Conservation (phyloP, 164 flowering plant genomes). For the Stephania yunnanensis region DNA sequence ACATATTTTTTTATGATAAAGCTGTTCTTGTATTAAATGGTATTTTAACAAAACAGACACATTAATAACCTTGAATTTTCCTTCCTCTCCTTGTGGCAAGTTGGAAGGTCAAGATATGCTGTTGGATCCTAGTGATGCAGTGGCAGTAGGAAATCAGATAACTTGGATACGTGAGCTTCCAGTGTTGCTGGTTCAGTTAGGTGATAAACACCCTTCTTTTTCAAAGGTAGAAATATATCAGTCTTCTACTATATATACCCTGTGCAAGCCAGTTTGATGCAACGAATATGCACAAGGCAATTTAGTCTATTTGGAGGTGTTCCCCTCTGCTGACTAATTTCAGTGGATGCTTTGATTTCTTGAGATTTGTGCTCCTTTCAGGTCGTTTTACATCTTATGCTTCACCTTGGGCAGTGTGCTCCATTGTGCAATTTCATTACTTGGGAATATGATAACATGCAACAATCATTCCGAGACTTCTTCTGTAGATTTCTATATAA, state of each 20-base stretch:
- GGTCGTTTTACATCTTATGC: constrained; percentile 64
- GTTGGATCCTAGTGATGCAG: constrained; percentile 38
- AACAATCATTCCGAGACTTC: constrained; percentile 37
- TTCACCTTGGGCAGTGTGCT: constrained; percentile 59
- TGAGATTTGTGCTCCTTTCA: constrained; percentile 21
- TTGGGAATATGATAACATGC: constrained; percentile 54
- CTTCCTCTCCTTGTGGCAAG: constrained; percentile 8
- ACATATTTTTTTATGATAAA: background rate
- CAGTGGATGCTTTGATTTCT: background rate
- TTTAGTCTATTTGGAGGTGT: background rate
- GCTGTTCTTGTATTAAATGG: no score
- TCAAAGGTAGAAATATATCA: constrained; percentile 43
- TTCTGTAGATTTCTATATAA: constrained; percentile 34
- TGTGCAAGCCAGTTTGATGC: background rate
- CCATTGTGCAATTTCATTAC: constrained; percentile 32
- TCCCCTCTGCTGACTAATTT: background rate
- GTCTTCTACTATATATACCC: background rate
- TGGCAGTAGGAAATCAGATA: constrained; percentile 31
- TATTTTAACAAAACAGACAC: no score
- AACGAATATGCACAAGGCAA: background rate
- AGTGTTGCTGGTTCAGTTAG: constrained; percentile 44
- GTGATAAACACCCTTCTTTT: constrained; percentile 42
- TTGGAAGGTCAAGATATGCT: constrained; percentile 25
- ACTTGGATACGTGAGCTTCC: constrained; percentile 73
- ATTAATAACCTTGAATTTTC: background rate